Base-by-base conservation (phyloP, 129 eudicot species). In the Chrysanthemum seticuspe region DNA sequence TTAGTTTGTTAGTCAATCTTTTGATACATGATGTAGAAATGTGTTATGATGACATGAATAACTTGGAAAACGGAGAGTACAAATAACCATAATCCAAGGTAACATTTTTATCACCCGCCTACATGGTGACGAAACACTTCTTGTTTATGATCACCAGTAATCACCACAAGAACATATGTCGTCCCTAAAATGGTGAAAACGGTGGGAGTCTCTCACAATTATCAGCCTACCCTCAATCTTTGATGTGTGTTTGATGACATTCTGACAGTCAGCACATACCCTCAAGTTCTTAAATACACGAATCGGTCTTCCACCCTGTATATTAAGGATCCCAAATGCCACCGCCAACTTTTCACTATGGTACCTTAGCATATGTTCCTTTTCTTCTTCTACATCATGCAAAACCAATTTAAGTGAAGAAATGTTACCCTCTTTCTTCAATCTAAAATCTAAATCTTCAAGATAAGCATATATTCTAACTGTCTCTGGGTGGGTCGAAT, bases 351-450 rank as follows among this genome's bases (percentile, higher is more conserved):
- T 89, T 71, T 89, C 96, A 74, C 96, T 89, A 55, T 89, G 96
- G 80, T 86, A 79, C 85, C 73, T 89, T 45, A 89, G 86, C 92
- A 89, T 84, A 65, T 86, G 80, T 81, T 76, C 89, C 54, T 89
- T 89, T 71, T 89, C 96, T 79, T 89, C 92, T 61, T 89, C 96
- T 27, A 89, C 96, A 67, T 89, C 96, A 78, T 89, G 96, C 54
- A 89, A 70, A 44, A 84, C 96, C 76, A 86, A 52, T 72, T 86
- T 86, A 16, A 89, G 79, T 18, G 88, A 69, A 36, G 89, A 78
- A 47, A 84, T 82, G 76, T 74, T 86, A 25, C 96, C 96, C 45
- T 84, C 92, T 70, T 65, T 45, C 78, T 84, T 87, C 85, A 89
- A 80, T 34, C 80, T 62, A 29, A 80, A 76, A 65, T 86, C 89